Base-by-base conservation (phyloP, 768 basidiomycete species). In the Xerocomus spinulosus region DNA sequence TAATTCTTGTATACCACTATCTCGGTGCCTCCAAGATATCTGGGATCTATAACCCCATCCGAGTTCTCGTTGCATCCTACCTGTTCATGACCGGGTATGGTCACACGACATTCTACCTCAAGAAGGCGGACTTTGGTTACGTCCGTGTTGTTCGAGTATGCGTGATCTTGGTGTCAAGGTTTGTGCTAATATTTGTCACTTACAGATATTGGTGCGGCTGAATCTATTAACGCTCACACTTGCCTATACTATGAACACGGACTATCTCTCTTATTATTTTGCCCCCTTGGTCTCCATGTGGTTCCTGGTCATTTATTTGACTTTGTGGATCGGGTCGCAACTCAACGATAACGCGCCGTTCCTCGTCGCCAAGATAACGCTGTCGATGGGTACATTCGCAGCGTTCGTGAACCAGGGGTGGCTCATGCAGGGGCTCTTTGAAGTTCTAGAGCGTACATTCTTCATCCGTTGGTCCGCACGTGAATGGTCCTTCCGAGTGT, bases 61-160 rank as follows among this genome's bases (percentile, higher is more conserved):
- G 92, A 41, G 85, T 89, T 23, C 73, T 94, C 26, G 92, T 96
- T 18, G 90, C 92, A 13, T 78, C 88, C 2, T 93, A 92, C 63
- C 74, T 93, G 15, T 94, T 92, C 69, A 91, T 94, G 91, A 88
- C 88, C 20, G 92, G 92, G 36, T 96, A 92, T 71, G 87, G 90
- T 15, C 90, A 92, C 60, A 86, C 87, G 9, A 86, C 78, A 37
- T 96, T 83, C 66, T 95, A 93, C 68, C 71, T 93, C 56, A 88
- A 86, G 64, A 94, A 94, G 64, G 87, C 83, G 17, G 89, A 95
- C 64, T 95, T 84, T 68, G 80, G 87, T 3, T 84, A 89, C 65
- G 65, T 76, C 33, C 83, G 92, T 25, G 73, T 94, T 42, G 82
- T 84, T 20, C 84, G 83, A 66, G 84, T 83, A 58, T 50, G 73